phyloP scores from a whole-genome alignment of 2,329 filamentous ascomycete genomes.

The Arthrobotrys pseudoclavata region DNA sequence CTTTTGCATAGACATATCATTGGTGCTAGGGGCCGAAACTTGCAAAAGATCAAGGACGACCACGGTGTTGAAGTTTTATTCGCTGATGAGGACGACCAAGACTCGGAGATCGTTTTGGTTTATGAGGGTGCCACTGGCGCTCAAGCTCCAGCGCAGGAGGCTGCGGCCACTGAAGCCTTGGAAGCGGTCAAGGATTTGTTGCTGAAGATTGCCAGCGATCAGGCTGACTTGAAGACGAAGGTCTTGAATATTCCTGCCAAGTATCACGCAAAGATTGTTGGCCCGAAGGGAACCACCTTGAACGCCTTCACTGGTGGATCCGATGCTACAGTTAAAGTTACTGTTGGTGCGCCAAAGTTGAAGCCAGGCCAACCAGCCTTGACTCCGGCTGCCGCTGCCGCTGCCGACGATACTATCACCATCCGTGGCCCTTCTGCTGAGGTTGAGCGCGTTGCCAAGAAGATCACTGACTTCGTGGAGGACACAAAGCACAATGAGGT shows the following conservation, averaged over 20 bases:
- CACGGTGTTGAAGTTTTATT: constrained; percentile 74
- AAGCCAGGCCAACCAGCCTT: constrained; percentile 60
- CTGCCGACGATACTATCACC: constrained; percentile 62
- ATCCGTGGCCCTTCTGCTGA: constrained; percentile 64
- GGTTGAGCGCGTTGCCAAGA: constrained; percentile 75
- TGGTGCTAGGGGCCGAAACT: constrained; percentile 77
- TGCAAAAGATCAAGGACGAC: constrained; percentile 75
- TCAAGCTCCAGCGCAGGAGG: constrained; percentile 70
- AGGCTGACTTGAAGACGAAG: constrained; percentile 71
- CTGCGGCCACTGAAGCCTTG: constrained; percentile 72
- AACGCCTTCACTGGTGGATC: constrained; percentile 63
- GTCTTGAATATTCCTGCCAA: constrained; percentile 71
- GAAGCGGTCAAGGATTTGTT: constrained; percentile 73
- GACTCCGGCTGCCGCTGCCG: constrained; percentile 40
- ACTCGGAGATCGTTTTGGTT: constrained; percentile 68
- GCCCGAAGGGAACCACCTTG: constrained; percentile 63
- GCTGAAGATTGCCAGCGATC: constrained; percentile 70
- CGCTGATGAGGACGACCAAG: constrained; percentile 68
- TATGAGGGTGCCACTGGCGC: constrained; percentile 69
- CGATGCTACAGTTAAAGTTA: constrained; percentile 60
- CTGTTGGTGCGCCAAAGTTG: constrained; percentile 61
- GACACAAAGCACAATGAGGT: constrained; percentile 72
- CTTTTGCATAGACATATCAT: constrained; percentile 83
- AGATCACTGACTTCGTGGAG: constrained; percentile 77
- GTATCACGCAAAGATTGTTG: constrained; percentile 75